A percentile compares a stretch with the other conserved stretches of the same genome.
Evolutionary conservation across 805 yeast species (phyloP).

Genomic region (Gaillardinia entomophila): DNA sequence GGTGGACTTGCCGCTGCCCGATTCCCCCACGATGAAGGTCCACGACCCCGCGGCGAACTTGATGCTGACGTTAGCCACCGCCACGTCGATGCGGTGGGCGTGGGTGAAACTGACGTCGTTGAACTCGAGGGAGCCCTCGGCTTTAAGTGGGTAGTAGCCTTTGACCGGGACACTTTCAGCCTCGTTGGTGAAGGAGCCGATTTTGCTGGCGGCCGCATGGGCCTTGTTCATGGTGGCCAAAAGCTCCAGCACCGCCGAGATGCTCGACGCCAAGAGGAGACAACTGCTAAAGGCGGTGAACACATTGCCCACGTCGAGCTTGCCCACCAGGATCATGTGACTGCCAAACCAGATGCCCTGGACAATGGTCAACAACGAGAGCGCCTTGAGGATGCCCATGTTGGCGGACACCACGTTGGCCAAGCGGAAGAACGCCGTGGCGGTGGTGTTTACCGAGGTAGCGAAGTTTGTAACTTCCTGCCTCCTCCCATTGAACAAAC

Average conservation of each 20-base stretch:
- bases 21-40: slow-evolving; percentile 73
- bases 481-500: slow-evolving; percentile 51
- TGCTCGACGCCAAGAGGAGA: slow-evolving; percentile 58
- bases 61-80: slow-evolving; percentile 54
- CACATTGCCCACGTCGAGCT: slow-evolving; percentile 54
- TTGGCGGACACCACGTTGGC: slow-evolving; percentile 51
- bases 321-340: slow-evolving; percentile 48
- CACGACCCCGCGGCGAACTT: slow-evolving; percentile 56
- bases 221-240: slow-evolving; percentile 66
- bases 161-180: slow-evolving; percentile 1
- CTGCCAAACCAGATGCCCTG: slow-evolving; percentile 94
- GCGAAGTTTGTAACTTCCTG: slow-evolving; percentile 45
- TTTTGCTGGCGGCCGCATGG: slow-evolving; percentile 53
- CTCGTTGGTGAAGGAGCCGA: slow-evolving; percentile 35
- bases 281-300: slow-evolving; percentile 83
- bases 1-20: slow-evolving; percentile 95
- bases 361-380: slow-evolving; percentile 72
- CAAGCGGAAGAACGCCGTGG: slow-evolving; percentile 33
- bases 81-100: slow-evolving; percentile 25
- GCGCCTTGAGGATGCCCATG: slow-evolving; percentile 46
- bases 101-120: slow-evolving; percentile 7
- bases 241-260: slow-evolving; percentile 52
- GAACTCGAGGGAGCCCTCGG: neutral
- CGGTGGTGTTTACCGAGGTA: slow-evolving; percentile 28
- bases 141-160: neutral